Conservation (phyloP, 768 basidiomycete species). For the Hygrophorus pudorinus region DNA sequence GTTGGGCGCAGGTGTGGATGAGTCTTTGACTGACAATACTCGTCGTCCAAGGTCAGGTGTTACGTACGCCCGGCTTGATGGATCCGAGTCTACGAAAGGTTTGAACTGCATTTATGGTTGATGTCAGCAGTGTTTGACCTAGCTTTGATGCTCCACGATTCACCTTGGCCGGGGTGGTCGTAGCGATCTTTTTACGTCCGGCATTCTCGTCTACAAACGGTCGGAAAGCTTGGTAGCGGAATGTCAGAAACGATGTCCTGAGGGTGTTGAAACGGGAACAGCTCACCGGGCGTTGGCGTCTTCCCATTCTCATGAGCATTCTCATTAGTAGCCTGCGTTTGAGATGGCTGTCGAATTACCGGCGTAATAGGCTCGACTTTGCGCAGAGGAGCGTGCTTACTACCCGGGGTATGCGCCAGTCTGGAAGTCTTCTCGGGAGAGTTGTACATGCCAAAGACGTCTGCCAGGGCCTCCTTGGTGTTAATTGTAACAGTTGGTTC, state of each 20-base stretch:
- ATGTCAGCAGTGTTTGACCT: background rate
- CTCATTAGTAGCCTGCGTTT: conserved; percentile 23
- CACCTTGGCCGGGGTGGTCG: conserved; percentile 32
- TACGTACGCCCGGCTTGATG: conserved; percentile 32
- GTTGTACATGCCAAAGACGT: conserved; percentile 96
- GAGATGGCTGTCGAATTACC: background rate
- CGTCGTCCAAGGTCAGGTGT: conserved; percentile 16
- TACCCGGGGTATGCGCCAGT: conserved; percentile 39
- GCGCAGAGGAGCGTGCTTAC: conserved; percentile 63
- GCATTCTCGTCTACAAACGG: conserved; percentile 63
- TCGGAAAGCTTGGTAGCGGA: conserved; percentile 37
- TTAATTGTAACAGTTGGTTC: conserved; percentile 94
- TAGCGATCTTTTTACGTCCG: conserved; percentile 29
- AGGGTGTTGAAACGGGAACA: conserved; percentile 1
- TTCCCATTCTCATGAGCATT: conserved; percentile 30
- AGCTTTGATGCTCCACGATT: background rate
- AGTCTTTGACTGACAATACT: conserved; percentile 45
- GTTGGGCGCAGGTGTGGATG: conserved; percentile 21
- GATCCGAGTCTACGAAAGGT: conserved; percentile 51
- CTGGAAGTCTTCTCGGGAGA: conserved; percentile 71
- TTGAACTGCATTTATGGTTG: conserved; percentile 39
- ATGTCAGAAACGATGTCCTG: conserved; percentile 9
- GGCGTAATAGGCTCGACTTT: conserved; percentile 46
- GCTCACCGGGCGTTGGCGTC: conserved; percentile 26
- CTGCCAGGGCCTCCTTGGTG: conserved; percentile 88